phyloP scores from a whole-genome alignment of 805 yeast species.

The Nakazawaea anatomiae region DNA sequence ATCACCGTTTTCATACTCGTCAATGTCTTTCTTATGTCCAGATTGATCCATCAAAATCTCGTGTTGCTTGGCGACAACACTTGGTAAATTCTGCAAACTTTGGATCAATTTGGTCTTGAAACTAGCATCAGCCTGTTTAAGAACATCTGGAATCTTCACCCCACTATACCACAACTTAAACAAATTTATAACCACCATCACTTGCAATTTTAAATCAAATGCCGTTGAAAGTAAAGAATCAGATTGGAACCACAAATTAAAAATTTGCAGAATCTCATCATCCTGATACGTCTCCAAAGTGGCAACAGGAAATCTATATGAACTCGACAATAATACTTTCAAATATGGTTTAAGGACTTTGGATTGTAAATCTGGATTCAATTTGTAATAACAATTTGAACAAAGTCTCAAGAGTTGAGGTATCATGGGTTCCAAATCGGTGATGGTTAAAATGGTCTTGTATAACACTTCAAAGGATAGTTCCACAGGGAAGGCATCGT shows the following conservation, averaged over 20 bases:
- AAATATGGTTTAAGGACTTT: conserved; percentile 23
- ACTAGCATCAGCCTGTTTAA: conserved; percentile 17
- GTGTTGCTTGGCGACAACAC: conserved; percentile 41
- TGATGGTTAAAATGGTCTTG: conserved; percentile 20
- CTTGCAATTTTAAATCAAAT: conserved; percentile 49
- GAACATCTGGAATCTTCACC: conserved; percentile 26
- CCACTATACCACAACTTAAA: conserved; percentile 27
- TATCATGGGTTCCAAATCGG: conserved; percentile 40
- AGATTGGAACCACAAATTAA: conserved; percentile 43
- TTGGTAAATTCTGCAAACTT: conserved; percentile 39
- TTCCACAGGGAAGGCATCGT: conserved; percentile 15
- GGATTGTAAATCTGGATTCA: conserved; percentile 13
- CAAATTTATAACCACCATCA: conserved; percentile 37
- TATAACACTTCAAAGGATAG: conserved; percentile 13
- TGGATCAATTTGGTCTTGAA: conserved; percentile 30
- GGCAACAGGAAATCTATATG: conserved; percentile 31
- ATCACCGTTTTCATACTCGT: conserved; percentile 15
- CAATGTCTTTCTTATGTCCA: conserved; percentile 28
- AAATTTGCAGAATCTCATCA: conserved; percentile 30
- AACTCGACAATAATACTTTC: conserved; percentile 34
- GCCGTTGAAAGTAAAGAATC: conserved; percentile 41
- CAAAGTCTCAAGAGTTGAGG: conserved; percentile 26
- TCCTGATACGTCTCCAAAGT: conserved; percentile 33
- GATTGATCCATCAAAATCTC: conserved; percentile 32
- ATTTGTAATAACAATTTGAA: conserved; percentile 10